phyloP scores from a whole-genome alignment of 2,329 filamentous ascomycete species.

The Albifimbria verrucaria region DNA sequence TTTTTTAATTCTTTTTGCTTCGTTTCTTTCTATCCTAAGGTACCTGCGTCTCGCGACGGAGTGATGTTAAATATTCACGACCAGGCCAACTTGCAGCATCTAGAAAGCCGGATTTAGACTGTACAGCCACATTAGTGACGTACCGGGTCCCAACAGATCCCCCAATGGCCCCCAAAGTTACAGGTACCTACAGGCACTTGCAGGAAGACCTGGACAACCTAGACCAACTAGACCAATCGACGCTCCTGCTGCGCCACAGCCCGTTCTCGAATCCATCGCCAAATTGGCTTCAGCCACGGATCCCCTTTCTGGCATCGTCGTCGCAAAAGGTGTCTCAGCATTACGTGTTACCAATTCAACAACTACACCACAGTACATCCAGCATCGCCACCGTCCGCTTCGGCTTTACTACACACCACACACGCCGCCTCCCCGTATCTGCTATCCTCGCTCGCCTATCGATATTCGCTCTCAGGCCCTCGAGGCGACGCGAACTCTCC shows the following conservation, averaged over 20 bases:
- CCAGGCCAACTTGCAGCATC: too few species aligned
- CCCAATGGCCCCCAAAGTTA: too few species aligned
- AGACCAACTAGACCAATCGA: too few species aligned
- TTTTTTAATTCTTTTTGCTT: too few species aligned
- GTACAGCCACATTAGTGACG: neutral
- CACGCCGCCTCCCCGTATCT: too few species aligned
- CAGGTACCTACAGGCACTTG: too few species aligned
- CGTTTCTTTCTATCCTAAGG: too few species aligned
- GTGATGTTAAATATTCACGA: too few species aligned
- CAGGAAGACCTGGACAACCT: too few species aligned
- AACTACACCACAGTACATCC: neutral
- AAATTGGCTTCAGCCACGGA: neutral
- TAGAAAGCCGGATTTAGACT: neutral
- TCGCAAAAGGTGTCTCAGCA: neutral
- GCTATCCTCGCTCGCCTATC: neutral
- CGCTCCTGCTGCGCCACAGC: neutral
- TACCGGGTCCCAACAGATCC: neutral
- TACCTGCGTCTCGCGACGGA: too few species aligned
- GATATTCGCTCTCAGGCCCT: neutral
- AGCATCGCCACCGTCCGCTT: neutral
- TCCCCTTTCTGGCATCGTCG: neutral
- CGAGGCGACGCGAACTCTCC: neutral
- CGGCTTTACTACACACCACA: neutral
- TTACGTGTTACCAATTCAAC: neutral
- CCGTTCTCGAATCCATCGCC: neutral